Percentiles rank a stretch among this genome's conserved stretches.
phyloP scores from a whole-genome alignment of 805 yeast genomes.

The Metschnikowia aberdeeniae region DNA sequence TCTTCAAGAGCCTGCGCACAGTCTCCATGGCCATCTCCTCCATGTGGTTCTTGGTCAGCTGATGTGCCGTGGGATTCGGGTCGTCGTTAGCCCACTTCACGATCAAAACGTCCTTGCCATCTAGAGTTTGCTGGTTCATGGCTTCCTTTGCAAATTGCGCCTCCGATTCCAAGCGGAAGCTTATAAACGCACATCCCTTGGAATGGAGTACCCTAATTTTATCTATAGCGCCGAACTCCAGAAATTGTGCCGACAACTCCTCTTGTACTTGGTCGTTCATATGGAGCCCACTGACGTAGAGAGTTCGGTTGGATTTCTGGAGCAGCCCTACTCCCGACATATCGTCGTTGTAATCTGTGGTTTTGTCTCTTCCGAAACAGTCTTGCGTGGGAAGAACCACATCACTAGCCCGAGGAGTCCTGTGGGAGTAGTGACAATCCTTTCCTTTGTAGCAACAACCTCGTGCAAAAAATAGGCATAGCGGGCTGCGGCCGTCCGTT shows the following conservation, averaged over 20 bases:
- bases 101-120: slow-evolving; percentile 55
- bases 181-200: slow-evolving; percentile 75
- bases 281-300: slow-evolving; percentile 65
- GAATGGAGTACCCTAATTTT: slow-evolving; percentile 56
- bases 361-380: slow-evolving; percentile 90
- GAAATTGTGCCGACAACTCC: slow-evolving; percentile 44
- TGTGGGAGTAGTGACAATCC: slow-evolving; percentile 71
- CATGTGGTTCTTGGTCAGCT: slow-evolving; percentile 43
- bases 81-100: slow-evolving; percentile 90
- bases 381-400: slow-evolving; percentile 61
- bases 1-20: slow-evolving; percentile 40
- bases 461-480: slow-evolving; percentile 83
- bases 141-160: slow-evolving; percentile 97
- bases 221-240: slow-evolving; percentile 73
- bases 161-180: slow-evolving; percentile 58
- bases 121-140: slow-evolving; percentile 77
- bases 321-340: slow-evolving; percentile 93
- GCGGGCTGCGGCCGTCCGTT: slow-evolving; percentile 42
- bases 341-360: slow-evolving; percentile 78
- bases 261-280: slow-evolving; percentile 38
- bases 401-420: slow-evolving; percentile 65
- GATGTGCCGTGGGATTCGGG: slow-evolving; percentile 67
- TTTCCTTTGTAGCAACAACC: slow-evolving; percentile 83
- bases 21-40: slow-evolving; percentile 54
- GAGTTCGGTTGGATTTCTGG: slow-evolving; percentile 60